Percentiles rank a stretch among this genome's conserved stretches.
Conservation (phyloP, 805 yeast genomes). For the Ogataea methanolica region DNA sequence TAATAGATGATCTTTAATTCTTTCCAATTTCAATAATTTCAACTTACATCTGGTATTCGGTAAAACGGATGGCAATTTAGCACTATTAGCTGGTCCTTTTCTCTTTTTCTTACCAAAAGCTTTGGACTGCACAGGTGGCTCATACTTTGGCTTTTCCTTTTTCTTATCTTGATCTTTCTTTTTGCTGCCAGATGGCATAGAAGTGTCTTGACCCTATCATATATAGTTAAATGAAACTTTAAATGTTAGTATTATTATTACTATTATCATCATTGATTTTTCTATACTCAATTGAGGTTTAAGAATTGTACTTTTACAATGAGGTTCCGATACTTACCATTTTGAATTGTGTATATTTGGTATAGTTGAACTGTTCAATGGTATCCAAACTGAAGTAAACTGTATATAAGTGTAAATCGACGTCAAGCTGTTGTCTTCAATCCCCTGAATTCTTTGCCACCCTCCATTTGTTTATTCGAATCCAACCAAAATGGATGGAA, state of each 20-base stretch:
- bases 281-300: neutral
- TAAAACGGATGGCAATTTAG: constrained; percentile 68
- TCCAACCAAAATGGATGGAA: too few relatives aligned
- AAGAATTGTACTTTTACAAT: too few relatives aligned
- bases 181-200: constrained; percentile 30
- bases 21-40: constrained; percentile 84
- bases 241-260: constrained; percentile 7
- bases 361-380: too few relatives aligned
- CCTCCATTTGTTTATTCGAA: too few relatives aligned
- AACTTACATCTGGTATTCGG: constrained; percentile 94
- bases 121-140: constrained; percentile 90
- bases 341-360: too few relatives aligned
- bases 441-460: too few relatives aligned
- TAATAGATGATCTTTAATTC: constrained; percentile 92
- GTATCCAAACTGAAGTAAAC: too few relatives aligned
- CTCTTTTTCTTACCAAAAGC: constrained; percentile 89
- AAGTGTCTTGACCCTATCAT: constrained; percentile 31
- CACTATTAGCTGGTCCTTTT: constrained; percentile 84
- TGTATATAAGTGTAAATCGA: too few relatives aligned
- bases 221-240: neutral
- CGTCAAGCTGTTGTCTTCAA: too few relatives aligned
- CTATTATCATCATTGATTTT: neutral
- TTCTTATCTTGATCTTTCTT: constrained; percentile 39
- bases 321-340: too few relatives aligned
- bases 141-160: constrained; percentile 92